These are phyloP conservation scores for Penicillium mononematosum DNA, from an alignment of 495 filamentous ascomycete genomes.

Conservation along the genomic window DNA sequence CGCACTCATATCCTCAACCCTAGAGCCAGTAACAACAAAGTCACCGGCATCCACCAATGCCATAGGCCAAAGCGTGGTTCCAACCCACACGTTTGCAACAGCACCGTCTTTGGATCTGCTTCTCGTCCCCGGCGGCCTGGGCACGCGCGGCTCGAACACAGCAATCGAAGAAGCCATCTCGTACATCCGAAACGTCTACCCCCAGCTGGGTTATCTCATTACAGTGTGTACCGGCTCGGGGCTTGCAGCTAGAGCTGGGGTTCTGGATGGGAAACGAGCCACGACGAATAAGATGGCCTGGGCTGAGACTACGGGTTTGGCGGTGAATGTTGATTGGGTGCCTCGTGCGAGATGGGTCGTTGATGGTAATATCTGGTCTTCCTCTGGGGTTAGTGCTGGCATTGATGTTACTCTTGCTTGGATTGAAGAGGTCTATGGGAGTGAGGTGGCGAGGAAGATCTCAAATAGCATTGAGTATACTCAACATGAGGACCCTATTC, in stretches of 20 bases:
- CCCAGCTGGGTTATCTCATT: conserved; percentile 53
- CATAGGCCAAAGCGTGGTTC: conserved; percentile 48
- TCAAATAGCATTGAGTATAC: conserved; percentile 22
- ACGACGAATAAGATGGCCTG: conserved; percentile 49
- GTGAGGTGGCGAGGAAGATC: conserved; percentile 16
- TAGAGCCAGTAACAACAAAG: conserved; percentile 50
- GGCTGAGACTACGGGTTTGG: conserved; percentile 31
- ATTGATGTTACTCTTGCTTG: conserved; percentile 56
- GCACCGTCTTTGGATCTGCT: conserved; percentile 56
- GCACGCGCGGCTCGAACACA: conserved; percentile 36
- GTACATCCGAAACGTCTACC: conserved; percentile 46
- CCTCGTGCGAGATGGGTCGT: conserved; percentile 60
- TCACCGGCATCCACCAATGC: conserved; percentile 13
- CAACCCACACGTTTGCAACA: conserved; percentile 60
- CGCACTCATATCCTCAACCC: conserved; percentile 51
- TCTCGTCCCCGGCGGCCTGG: conserved; percentile 63
- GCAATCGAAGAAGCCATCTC: conserved; percentile 34
- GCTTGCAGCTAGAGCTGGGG: conserved; percentile 51
- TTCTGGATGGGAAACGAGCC: conserved; percentile 58
- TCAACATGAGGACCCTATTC: conserved; percentile 15
- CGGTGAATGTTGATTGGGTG: conserved; percentile 56
- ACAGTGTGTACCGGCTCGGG: conserved; percentile 61
- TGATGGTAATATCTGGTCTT: conserved; percentile 68
- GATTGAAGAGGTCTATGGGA: conserved; percentile 24
- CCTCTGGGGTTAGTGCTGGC: conserved; percentile 60